A percentile compares a stretch with the other conserved stretches of the same genome.
phyloP scores from a whole-genome alignment of 2,329 filamentous ascomycete species.

The Trematosphaeria pertusa region DNA sequence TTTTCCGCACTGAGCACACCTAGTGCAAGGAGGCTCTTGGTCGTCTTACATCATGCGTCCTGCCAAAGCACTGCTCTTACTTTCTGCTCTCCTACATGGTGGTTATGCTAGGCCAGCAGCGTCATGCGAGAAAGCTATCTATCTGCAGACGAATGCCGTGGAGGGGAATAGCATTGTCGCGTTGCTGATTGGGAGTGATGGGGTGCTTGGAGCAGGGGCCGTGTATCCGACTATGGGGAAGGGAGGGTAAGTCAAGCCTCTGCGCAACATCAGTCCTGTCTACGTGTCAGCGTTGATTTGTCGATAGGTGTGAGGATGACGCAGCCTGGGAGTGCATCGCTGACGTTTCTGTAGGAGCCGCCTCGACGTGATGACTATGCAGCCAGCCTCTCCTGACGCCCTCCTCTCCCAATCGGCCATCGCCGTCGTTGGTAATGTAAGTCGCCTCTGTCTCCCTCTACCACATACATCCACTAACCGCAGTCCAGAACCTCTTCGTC shows the following conservation, averaged over 20 bases:
- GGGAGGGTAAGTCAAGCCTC: too few species aligned
- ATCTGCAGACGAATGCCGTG: slow-evolving; percentile 2
- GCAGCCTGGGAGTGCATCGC: too few species aligned
- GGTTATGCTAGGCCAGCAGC: not conserved
- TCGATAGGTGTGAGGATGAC: too few species aligned
- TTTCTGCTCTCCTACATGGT: not conserved
- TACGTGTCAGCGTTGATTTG: too few species aligned
- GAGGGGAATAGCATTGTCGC: slow-evolving; percentile 4
- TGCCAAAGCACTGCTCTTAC: not conserved
- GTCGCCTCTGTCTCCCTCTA: too few species aligned
- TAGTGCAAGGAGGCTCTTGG: too few species aligned
- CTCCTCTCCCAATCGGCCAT: slow-evolving; percentile 4
- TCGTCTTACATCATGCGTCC: not conserved
- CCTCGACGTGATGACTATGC: not conserved
- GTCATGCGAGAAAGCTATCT: slow-evolving; percentile 3
- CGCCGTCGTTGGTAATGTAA: slow-evolving; percentile 8
- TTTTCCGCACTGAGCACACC: too few species aligned
- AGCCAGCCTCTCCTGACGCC: slow-evolving; percentile 4
- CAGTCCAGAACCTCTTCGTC: slow-evolving; percentile 8
- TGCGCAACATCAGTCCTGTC: too few species aligned
- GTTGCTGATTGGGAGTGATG: slow-evolving; percentile 1
- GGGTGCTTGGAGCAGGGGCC: not conserved
- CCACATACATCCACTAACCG: too few species aligned
- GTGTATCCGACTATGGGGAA: not conserved
- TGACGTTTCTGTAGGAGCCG: too few species aligned